These are phyloP conservation scores for Diaporthe australafricana DNA, from an alignment of 2,329 filamentous ascomycete genomes.

Conservation along the genomic window DNA sequence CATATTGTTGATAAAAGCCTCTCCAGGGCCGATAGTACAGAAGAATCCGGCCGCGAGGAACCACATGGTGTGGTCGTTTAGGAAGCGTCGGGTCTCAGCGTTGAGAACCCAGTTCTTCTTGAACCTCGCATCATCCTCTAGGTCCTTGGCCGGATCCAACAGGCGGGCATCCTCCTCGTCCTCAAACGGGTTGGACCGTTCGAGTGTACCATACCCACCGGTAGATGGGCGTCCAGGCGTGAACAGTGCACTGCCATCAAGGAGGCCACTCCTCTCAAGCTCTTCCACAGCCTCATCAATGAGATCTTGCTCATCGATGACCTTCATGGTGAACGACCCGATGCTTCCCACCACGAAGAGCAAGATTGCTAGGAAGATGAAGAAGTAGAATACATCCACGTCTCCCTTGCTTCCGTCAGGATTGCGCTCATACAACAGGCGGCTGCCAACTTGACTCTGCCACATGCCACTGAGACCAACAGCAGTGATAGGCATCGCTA, in stretches of 20 bases:
- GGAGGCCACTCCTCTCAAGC: constrained; percentile 86
- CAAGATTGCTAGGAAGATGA: constrained; percentile 83
- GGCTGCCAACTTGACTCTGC: constrained; percentile 88
- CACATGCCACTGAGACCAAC: constrained; percentile 97
- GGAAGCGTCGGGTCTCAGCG: constrained; percentile 86
- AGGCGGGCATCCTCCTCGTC: constrained; percentile 55
- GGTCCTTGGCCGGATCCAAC: constrained; percentile 51
- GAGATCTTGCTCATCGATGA: constrained; percentile 87
- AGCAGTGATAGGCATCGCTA: constrained; percentile 90
- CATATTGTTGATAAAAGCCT: constrained; percentile 97
- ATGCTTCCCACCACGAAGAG: constrained; percentile 77
- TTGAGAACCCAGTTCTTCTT: constrained; percentile 95
- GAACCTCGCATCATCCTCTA: constrained; percentile 61
- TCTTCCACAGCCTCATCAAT: constrained; percentile 93
- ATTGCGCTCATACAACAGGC: constrained; percentile 77
- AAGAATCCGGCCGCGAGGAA: constrained; percentile 91
- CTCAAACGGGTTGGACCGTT: constrained; percentile 53
- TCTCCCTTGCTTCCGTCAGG: constrained; percentile 73
- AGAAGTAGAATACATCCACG: constrained; percentile 85
- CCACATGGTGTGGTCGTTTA: constrained; percentile 95
- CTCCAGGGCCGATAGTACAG: constrained; percentile 92
- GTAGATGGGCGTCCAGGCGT: constrained; percentile 53
- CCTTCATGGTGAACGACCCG: constrained; percentile 78
- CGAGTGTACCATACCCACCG: constrained; percentile 71
- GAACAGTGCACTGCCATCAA: constrained; percentile 82